phyloP scores from a whole-genome alignment of 2,329 filamentous ascomycete species.

The Thelonectria rubi region DNA sequence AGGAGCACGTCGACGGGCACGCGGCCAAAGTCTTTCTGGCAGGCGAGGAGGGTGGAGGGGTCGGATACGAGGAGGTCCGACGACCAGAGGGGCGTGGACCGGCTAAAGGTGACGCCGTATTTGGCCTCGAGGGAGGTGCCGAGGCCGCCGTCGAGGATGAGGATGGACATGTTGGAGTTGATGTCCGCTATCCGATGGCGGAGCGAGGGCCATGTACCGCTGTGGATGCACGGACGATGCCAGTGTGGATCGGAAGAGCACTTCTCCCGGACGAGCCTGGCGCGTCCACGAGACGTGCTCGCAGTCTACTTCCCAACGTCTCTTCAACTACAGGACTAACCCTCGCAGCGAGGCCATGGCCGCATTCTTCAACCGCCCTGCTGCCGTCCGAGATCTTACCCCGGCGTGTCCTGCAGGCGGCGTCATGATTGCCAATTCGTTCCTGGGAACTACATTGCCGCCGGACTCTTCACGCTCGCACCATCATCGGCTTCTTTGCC shows the following conservation, averaged over 20 bases:
- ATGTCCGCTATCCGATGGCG: too few species aligned
- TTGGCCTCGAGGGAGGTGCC: constrained; percentile 71
- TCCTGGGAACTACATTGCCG: constrained; percentile 27
- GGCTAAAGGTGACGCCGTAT: constrained; percentile 61
- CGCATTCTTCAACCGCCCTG: constrained; percentile 13
- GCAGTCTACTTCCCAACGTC: too few species aligned
- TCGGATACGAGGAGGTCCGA: constrained; percentile 69
- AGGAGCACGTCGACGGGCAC: constrained; percentile 70
- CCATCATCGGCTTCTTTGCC: constrained; percentile 13
- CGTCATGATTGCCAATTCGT: constrained; percentile 26
- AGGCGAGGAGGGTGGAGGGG: constrained; percentile 59
- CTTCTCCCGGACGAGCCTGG: too few species aligned
- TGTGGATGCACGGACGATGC: too few species aligned
- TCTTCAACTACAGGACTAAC: too few species aligned
- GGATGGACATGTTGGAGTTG: constrained; percentile 39
- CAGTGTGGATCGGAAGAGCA: too few species aligned
- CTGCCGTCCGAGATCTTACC: constrained; percentile 32
- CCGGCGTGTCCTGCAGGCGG: constrained; percentile 24
- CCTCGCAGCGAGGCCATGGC: constrained; percentile 24
- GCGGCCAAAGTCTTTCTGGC: constrained; percentile 64
- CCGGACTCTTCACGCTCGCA: constrained; percentile 9
- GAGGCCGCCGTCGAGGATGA: constrained; percentile 72
- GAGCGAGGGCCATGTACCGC: too few species aligned
- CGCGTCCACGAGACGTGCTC: too few species aligned
- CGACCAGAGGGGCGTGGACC: constrained; percentile 71